These are phyloP conservation scores for Pichia phayaonensis DNA, from an alignment of 805 yeast genomes.

Conservation along the genomic window DNA sequence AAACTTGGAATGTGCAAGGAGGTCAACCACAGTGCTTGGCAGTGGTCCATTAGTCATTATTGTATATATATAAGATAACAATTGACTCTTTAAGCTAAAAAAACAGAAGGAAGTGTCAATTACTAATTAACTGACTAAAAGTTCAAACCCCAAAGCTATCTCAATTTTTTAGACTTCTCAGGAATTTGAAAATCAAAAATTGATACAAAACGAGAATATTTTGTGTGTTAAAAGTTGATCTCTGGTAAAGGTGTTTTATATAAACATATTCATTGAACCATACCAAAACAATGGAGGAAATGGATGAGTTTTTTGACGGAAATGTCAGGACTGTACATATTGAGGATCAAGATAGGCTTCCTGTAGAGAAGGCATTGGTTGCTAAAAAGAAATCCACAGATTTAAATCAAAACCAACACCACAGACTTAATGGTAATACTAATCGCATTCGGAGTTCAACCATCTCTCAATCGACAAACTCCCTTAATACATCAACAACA, in stretches of 20 bases:
- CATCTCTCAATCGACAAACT: neutral
- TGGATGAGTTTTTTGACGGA: neutral
- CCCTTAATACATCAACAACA: neutral
- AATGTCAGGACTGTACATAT: neutral
- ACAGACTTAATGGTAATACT: neutral
- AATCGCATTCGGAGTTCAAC: neutral
- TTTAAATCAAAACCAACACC: neutral
- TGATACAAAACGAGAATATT: neutral
- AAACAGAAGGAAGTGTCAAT: neutral
- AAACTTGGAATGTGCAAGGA: slow-evolving; percentile 56
- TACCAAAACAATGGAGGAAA: neutral
- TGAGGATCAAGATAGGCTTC: neutral
- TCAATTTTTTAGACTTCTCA: neutral
- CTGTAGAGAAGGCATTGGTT: neutral
- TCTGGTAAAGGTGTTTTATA: too few relatives aligned
- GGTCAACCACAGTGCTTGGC: slow-evolving; percentile 30
- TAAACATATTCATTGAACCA: neutral
- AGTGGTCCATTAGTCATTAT: slow-evolving; percentile 17
- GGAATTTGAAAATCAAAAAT: neutral
- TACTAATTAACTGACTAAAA: neutral
- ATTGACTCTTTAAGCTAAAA: neutral
- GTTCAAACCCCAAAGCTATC: neutral
- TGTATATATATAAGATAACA: neutral
- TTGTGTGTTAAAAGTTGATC: too few relatives aligned
- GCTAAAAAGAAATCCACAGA: neutral